These are phyloP conservation scores for Hypoxylon sp. DNA, from an alignment of 2,329 filamentous ascomycete genomes.

Conservation along the genomic window DNA sequence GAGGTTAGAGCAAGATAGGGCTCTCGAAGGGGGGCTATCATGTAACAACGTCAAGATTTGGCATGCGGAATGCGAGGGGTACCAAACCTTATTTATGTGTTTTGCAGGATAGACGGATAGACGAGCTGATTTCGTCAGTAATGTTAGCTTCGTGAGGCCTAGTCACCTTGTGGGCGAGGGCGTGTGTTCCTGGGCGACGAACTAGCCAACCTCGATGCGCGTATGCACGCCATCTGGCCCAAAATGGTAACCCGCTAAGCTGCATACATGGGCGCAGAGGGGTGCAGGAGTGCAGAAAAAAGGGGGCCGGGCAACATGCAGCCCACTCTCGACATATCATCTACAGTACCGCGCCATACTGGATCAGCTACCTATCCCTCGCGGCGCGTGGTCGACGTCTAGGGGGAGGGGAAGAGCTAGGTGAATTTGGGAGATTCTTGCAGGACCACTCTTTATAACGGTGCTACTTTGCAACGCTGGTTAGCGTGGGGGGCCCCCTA, in stretches of 20 bases:
- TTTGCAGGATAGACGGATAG: slow-evolving; percentile 11
- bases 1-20: slow-evolving; percentile 7
- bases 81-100: slow-evolving; percentile 39
- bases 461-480: slow-evolving; percentile 41
- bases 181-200: slow-evolving; percentile 39
- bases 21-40: slow-evolving; percentile 17
- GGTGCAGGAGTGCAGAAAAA: neutral
- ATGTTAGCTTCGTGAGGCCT: slow-evolving; percentile 35
- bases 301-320: slow-evolving; percentile 35
- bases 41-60: slow-evolving; percentile 30
- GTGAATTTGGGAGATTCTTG: slow-evolving; percentile 46
- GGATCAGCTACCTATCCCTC: slow-evolving; percentile 34
- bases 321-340: slow-evolving; percentile 41
- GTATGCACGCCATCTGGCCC: slow-evolving; percentile 44
- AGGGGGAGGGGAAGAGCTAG: slow-evolving; percentile 40
- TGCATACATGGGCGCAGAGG: slow-evolving; percentile 24
- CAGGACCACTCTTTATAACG: slow-evolving; percentile 42
- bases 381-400: slow-evolving; percentile 39
- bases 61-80: slow-evolving; percentile 30
- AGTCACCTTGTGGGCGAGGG: neutral
- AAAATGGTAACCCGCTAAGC: slow-evolving; percentile 46
- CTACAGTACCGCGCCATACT: slow-evolving; percentile 32
- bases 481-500: slow-evolving; percentile 45
- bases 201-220: slow-evolving; percentile 26
- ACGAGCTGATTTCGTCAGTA: neutral